phyloP scores from a whole-genome alignment of 2,329 filamentous ascomycete species.

The Mycogone perniciosa region DNA sequence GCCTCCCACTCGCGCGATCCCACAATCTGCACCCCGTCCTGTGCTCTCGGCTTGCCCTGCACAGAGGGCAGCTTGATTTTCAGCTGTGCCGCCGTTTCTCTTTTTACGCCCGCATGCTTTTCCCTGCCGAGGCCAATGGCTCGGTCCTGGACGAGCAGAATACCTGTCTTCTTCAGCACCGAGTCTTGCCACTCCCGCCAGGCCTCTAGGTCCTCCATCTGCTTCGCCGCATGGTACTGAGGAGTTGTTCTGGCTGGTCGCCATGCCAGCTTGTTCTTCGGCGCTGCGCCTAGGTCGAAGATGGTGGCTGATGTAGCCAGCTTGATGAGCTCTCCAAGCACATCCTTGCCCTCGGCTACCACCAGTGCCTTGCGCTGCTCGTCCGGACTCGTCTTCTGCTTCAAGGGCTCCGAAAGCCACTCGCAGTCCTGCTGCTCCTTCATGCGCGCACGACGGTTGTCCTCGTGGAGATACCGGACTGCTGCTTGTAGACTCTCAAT shows the following conservation, averaged over 20 bases:
- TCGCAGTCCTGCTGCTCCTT: constrained; percentile 49
- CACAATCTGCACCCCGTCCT: constrained; percentile 39
- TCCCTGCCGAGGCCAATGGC: constrained; percentile 21
- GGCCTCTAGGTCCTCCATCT: constrained; percentile 58
- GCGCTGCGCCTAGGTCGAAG: constrained; percentile 52
- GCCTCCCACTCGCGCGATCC: constrained; percentile 51
- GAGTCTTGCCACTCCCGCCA: constrained; percentile 54
- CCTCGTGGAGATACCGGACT: constrained; percentile 61
- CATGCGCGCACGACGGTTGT: constrained; percentile 56
- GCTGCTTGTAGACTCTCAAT: constrained; percentile 59
- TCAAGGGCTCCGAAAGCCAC: constrained; percentile 58
- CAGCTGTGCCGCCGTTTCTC: constrained; percentile 39
- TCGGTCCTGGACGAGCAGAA: constrained; percentile 25
- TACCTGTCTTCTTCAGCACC: constrained; percentile 47
- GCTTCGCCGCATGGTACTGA: constrained; percentile 59
- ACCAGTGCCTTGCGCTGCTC: constrained; percentile 48
- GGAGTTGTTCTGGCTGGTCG: constrained; percentile 57
- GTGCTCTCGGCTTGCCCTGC: constrained; percentile 34
- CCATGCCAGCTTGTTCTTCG: constrained; percentile 59
- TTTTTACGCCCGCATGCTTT: constrained; percentile 21
- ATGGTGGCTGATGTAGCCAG: constrained; percentile 51
- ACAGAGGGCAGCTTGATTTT: constrained; percentile 42
- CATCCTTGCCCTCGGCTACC: constrained; percentile 55
- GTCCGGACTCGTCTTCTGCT: constrained; percentile 35
- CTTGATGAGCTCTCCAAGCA: constrained; percentile 57